Evolutionary conservation across 257 asterid genomes (phyloP), one percentile per base, ranked within the genome.

Genomic region (Nicotiana sylvestris): DNA sequence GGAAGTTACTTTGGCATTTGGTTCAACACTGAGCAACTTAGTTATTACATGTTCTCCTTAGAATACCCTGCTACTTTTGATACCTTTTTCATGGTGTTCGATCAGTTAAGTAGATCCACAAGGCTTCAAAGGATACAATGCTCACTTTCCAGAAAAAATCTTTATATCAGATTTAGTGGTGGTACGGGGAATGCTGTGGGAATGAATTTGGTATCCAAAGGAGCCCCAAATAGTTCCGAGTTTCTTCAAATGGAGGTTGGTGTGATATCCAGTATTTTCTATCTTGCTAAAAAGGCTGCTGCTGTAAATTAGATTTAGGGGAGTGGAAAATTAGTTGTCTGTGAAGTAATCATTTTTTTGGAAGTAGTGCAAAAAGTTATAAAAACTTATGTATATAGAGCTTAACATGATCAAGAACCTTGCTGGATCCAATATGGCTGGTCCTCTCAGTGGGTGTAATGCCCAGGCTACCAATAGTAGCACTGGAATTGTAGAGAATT

Each of bases 341-440:
- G 98, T 56, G 98, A 94, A 91, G 94, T 95, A n/a, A 78, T 67
- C 15, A 87, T 94, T 58, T 84, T 89, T 4, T 89, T 85, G 25
- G 97, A 93, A 49, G 91, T 93, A 11, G 97, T 94, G 77, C 70
- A 90, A 25, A 91, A 91, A 86, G 96, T 94, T 30, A 62, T 94
- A 84, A 94, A 93, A 88, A 92, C 97, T 18, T 89, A 86, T 0
- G 93, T 93, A 7, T 58, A 92, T 93, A 3, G 98, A 94, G 92
- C 94, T 92, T 55, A 94, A 94, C 91, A 91, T 92, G 98, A 97
- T 94, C 80, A 94, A 93, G 96, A 93, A 94, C 84, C 97, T 94
- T 53, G 80, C 97, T 13, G 98, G 98, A 57, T 93, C 97, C 49
- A 97, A 97, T n/a, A 39, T 93, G 70, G 97, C 97, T 70, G 98